Evolutionary conservation across 441 rosid genomes (phyloP), one percentile per base, ranked within the genome.

Genomic region (Corymbia citriodora): DNA sequence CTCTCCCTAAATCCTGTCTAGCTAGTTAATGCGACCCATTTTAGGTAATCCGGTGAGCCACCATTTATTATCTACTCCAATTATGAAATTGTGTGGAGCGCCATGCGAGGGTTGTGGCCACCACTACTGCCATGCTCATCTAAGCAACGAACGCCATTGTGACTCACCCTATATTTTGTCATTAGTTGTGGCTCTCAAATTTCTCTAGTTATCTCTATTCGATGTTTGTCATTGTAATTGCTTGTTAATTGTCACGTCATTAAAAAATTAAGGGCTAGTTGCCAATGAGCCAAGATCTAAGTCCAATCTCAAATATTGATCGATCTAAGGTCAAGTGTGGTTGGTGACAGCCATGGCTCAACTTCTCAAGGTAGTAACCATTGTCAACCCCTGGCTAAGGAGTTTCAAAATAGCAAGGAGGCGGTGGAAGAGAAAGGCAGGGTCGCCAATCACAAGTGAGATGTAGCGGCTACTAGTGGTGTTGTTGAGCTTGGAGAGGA

Each of bases 341-440:
- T 72, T 0, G 25, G 8, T 3, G 49, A 7, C 0, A 45, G 2
- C 29, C 82, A 0, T 68, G 16, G 23, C 49, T 2, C 82, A 0
- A 4, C 19, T 72, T 36, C 14, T 3, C 27, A 27, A 72, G 48
- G 49, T 72, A 4, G 49, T 10, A 1, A 36, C 8, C 25, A 1
- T 10, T 8, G 13, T 36, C 45, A 10, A 1, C 14, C 82, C 82
- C 82, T 72, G 14, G 27, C 82, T 36, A 36, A 72, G 45, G 8
- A 36, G 82, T 5, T 72, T 72, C 15, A 19, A 36, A 36, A 72
- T 18, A 18, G 82, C 8, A 17, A 15, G 17, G 33, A 63, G 33
- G 2, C 8, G 8, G 31, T 6, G 70, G 65, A 59, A 63, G 9
- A 29, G 17, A 5, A 3, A 12, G 31, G 5, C 23, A 27, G 63